Base-by-base conservation (phyloP, 139 green algal species). In the Coccomyxa sp. region DNA sequence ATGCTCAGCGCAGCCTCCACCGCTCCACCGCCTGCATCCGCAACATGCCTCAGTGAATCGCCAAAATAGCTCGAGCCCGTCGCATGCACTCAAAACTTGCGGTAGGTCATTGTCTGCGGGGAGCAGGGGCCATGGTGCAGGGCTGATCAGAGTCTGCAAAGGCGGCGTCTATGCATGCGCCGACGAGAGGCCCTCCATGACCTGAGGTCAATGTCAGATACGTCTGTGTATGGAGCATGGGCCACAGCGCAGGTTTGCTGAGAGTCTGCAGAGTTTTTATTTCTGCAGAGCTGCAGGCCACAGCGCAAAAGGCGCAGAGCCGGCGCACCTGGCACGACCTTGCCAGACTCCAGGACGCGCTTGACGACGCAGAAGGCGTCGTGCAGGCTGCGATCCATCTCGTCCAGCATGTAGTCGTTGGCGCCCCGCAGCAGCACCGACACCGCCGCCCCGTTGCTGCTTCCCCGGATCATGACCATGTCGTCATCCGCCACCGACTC, bases 321-420 rank as follows among this genome's bases (percentile, higher is more conserved):
- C 16, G 22, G 2, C 84, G 44, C 74, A 94, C 91, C 93, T 73
- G 94, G 88, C 54, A 98, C 94, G 24, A 99, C 94, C 6, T 54
- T 85, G 24, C 94, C 94, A 58, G 87, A 97, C 87, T 99, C 96
- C 68, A 99, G 88, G 70, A 98, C 94, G 27, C 95, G 90, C 90
- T 98, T 98, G 36, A 99, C 94, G 41, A 98, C 93, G 85, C 95
- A 99, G 78, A 99, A 88, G 34, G 96, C 92, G 81, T 99, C 96
- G 82, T 99, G 96, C 72, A 99, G 81, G 7, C 90, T 94, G 71
- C 96, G 87, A 83, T 99, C 96, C 89, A 99, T 96, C 88, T 99
- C 96, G 84, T 99, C 96, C 38, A 99, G 90, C 90, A 99, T 94
- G 90, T 97, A 98, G 85, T 99, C 96, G 83, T 99, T 99, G 37